These are phyloP conservation scores for Microbotryum saponariae DNA, from an alignment of 1,284 basidiomycete species.

Conservation along the genomic window DNA sequence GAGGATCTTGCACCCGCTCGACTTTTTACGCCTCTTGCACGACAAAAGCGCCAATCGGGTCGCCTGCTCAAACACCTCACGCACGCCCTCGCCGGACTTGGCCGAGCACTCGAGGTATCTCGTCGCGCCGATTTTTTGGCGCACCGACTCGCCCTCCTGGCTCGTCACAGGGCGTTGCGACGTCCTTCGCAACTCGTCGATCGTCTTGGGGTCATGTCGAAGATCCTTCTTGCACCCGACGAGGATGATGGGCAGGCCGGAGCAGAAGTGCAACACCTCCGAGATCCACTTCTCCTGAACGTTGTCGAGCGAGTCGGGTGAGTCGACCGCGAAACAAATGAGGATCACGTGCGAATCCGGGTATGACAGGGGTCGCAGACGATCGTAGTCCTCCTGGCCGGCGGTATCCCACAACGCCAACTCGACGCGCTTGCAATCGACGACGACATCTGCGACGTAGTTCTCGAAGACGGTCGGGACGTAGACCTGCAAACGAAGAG, in stretches of 20 bases:
- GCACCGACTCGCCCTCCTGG: constrained; percentile 62
- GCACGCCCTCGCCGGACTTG: constrained; percentile 79
- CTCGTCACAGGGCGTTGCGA: constrained; percentile 74
- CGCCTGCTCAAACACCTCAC: constrained; percentile 86
- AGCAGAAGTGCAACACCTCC: constrained; percentile 95
- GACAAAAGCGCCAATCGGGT: constrained; percentile 40
- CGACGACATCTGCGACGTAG: constrained; percentile 72
- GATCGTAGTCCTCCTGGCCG: constrained; percentile 96
- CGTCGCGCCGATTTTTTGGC: constrained; percentile 85
- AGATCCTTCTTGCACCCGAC: constrained; percentile 93
- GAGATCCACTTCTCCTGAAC: constrained; percentile 98
- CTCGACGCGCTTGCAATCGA: constrained; percentile 83
- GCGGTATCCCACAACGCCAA: constrained; percentile 97
- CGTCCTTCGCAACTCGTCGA: constrained; percentile 86
- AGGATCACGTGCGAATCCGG: constrained; percentile 95
- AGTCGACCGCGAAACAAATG: constrained; percentile 95
- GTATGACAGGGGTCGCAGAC: constrained; percentile 85
- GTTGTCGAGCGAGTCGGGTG: constrained; percentile 86
- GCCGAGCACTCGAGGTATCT: constrained; percentile 88
- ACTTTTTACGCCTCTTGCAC: constrained; percentile 59
- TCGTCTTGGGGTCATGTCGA: constrained; percentile 74
- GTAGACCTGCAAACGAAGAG: constrained; percentile 59
- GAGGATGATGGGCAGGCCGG: constrained; percentile 82
- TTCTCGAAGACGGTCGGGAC: constrained; percentile 92
- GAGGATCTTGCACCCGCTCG: constrained; percentile 68